Evolutionary conservation across 345 rosid genomes (phyloP), one percentile per base, ranked within the genome.

Genomic region (Cardamine chenopodiifolia): DNA sequence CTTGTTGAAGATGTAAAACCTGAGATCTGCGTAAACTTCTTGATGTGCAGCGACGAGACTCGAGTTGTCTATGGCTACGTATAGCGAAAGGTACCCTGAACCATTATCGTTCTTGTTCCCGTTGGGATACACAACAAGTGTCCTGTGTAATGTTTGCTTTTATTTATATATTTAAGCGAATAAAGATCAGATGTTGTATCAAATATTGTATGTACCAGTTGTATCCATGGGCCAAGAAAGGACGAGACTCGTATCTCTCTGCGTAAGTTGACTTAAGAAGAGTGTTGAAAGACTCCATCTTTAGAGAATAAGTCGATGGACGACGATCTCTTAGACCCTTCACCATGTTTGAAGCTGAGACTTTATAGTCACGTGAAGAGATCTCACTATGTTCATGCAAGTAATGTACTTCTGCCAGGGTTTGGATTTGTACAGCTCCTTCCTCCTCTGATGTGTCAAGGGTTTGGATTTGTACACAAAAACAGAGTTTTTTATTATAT

Each of bases 1-100:
- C 28, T 52, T 55, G 67, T 70, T 77, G 54, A 8, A 70, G 54
- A 77, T 23, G 71, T 70, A 70, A 63, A 77, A 77, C 71, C 60
- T 70, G 20, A 77, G 58, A 52, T 76, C 79, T 7, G 37, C 74
- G 31, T 40, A 52, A 60, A 76, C 70, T 23, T 52, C 74, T 42
- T 61, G 65, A 1, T 45, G 64, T 6, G 40, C 35, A n/a, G 57
- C 2, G 14, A 9, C 9, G 31, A 53, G 37, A 5, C 39, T 67
- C 3, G 74, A 60, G 35, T 67, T 53, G 23, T 68, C 74, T 60
- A 75, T 61, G n/a, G 62, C 40, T 42, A 31, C 79, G 31, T 75
- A 75, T 26, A 75, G 79, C 28, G 79, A 75, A 61, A 75, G 61
- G 42, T 29, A 62, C 7, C 70, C 79, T 52, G 57, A 13, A 52